A percentile compares a stretch with the other conserved stretches of the same genome.
These are phyloP conservation scores for Cercospora sp. DNA, from an alignment of 2,329 filamentous ascomycete species.

Conservation along the genomic window DNA sequence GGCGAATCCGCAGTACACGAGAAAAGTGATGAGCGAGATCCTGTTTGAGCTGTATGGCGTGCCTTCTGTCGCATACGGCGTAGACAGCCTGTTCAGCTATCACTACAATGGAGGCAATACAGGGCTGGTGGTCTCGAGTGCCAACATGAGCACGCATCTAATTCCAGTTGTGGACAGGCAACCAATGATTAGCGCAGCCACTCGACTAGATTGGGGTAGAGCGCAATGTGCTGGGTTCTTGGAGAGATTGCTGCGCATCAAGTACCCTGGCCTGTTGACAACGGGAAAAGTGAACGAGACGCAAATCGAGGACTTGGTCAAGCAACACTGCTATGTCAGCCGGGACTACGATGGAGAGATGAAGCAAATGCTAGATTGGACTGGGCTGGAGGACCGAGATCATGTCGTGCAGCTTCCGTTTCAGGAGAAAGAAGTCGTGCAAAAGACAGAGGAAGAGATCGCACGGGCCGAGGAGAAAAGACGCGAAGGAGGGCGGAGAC, in stretches of 20 bases:
- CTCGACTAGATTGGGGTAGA: conserved; percentile 91
- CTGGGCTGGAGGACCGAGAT: conserved; percentile 84
- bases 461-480: conserved; percentile 87
- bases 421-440: conserved; percentile 82
- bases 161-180: conserved; percentile 90
- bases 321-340: conserved; percentile 87
- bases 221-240: conserved; percentile 88
- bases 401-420: conserved; percentile 89
- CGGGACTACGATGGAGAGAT: conserved; percentile 80
- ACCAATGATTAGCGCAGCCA: conserved; percentile 79
- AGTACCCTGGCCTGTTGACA: conserved; percentile 80
- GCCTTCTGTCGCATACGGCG: conserved; percentile 86
- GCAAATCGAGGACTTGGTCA: conserved; percentile 84
- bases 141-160: conserved; percentile 89
- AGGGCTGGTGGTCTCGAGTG: conserved; percentile 86
- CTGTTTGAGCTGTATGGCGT: conserved; percentile 94
- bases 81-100: conserved; percentile 96
- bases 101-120: conserved; percentile 84
- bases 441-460: conserved; percentile 94
- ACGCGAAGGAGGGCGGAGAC: conserved; percentile 84
- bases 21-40: conserved; percentile 86
- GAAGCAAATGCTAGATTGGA: conserved; percentile 79
- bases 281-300: conserved; percentile 71
- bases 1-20: conserved; percentile 83
- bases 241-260: conserved; percentile 81